A percentile compares a stretch with the other conserved stretches of the same genome.
Conservation (phyloP, 495 filamentous ascomycete genomes). For the Cercophora scortea region DNA sequence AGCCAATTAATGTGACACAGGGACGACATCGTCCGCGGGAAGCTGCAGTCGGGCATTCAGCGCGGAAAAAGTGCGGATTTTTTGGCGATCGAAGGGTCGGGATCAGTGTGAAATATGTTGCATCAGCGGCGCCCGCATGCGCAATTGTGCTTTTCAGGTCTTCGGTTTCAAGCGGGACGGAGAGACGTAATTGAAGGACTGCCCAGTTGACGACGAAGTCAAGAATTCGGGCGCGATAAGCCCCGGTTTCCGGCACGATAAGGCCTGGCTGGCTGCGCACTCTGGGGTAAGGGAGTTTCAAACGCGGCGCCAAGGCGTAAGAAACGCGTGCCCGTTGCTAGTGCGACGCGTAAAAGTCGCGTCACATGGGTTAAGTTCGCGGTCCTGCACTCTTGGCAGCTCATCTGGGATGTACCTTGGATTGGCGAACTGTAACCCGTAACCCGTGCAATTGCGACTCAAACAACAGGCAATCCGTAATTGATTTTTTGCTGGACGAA, state of each 20-base stretch:
- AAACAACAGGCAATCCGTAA: too few relatives aligned
- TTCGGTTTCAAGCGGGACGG: too few relatives aligned
- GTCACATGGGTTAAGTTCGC: too few relatives aligned
- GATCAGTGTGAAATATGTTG: neutral
- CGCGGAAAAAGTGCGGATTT: neutral
- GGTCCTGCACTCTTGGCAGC: constrained; percentile 14
- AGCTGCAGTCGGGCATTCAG: constrained; percentile 8
- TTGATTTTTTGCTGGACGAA: too few relatives aligned
- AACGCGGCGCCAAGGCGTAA: constrained; percentile 3
- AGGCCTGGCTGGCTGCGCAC: too few relatives aligned
- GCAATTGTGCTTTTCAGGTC: too few relatives aligned
- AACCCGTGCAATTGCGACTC: too few relatives aligned
- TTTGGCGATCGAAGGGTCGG: neutral
- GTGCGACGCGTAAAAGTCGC: constrained; percentile 16
- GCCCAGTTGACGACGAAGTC: neutral
- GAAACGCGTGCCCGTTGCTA: constrained; percentile 2
- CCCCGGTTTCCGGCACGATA: neutral
- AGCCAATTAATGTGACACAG: constrained; percentile 24
- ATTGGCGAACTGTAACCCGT: neutral
- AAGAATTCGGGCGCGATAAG: neutral
- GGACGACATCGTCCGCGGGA: constrained; percentile 13
- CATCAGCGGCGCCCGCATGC: too few relatives aligned
- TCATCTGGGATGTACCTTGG: constrained; percentile 19
- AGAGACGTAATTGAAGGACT: too few relatives aligned
- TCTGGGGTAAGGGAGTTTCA: neutral